Evolutionary conservation across 805 yeast genomes (phyloP), one percentile per base, ranked within the genome.

Genomic region (Priceomyces medius): DNA sequence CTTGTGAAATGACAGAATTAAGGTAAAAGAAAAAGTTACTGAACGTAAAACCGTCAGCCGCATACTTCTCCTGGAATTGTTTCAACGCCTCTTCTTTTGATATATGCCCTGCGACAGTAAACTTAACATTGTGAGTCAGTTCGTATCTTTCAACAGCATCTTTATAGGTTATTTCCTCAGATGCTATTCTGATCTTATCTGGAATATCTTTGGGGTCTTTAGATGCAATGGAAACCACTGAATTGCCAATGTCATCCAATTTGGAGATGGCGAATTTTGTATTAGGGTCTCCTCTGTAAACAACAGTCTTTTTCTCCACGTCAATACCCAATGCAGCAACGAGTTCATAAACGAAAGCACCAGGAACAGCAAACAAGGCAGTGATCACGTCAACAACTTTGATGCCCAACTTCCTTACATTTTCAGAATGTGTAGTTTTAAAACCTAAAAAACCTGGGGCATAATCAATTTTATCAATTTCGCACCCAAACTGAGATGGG

Each of bases 401-500:
- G 41, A 76, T 43, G 12, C 81, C 80, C 7, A 58, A 53, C 2
- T 50, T 58, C 48, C 80, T 66, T 14, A 74, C 66, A 12, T 53
- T 59, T 1, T 53, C 50, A 4, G 71, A 53, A 49, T 76, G 78
- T 1, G 42, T 51, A 1, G 54, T 35, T 54, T 76, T 77, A 13
- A 42, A 8, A 1, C 34, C 51, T 19, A 60, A 50, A 41, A 74
- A 61, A 0, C 63, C 65, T 5, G 78, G 73, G 10, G 34, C 34
- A 13, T 31, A 31, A 3, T 49, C 49, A 17, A 56, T 55, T 7
- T 53, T 61, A 2, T 47, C 53, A 13, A 71, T 36, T 40, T 78
- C 79, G 18, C 66, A 50, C 29, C 87, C 88, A 49, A 76, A 81
- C 51, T 80, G 85, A 2, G 83, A 74, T 23, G 85, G 83, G 48